Evolutionary conservation across 2,329 filamentous ascomycete species (phyloP), one percentile per base, ranked within the genome.

Genomic region (Chaetomiaceae sp.): DNA sequence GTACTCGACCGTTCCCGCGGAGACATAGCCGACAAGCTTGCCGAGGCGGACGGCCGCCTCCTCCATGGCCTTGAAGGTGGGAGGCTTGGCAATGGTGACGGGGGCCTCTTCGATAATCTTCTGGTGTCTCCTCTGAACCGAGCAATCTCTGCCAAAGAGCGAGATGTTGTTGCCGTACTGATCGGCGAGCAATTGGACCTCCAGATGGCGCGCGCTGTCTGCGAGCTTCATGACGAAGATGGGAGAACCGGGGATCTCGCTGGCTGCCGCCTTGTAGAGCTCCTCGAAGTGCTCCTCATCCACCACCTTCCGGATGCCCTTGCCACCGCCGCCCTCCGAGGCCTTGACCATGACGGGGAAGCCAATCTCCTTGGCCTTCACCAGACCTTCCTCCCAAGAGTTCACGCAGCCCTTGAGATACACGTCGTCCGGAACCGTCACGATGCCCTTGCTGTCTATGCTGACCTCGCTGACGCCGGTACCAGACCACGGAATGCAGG

Each of bases 181-280:
- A 76, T 99, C 95, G 58, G 93, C 95, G 48, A 99, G 79, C 59
- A 99, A 77, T 74, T 99, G 93, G 52, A 99, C 95, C 73, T 99
- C 93, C 73, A 99, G 77, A 79, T 99, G 93, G 61, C 93, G 81
- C 35, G 93, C 93, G 67, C 95, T 96, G 62, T 92, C 93, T 44
- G 93, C 93, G 57, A 99, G 78, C 82, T 99, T 96, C 93, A 99
- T 99, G 75, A 99, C 95, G 80, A 99, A 99, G 72, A 99, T 99
- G 61, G 95, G 93, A 25, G 93, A 99, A 42, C 95, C 95, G 10
- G 93, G 95, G 60, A 99, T 97, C 71, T 99, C 95, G 70, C 86
- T 95, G 5, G 93, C 91, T 19, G 95, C 93, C 40, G 92, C 93
- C 71, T 95, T 93, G 79, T 97, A 99, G 40, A 97, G 77, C 61